Conservation (phyloP, 805 yeast species). For the Saccharomycopsis sp. region DNA sequence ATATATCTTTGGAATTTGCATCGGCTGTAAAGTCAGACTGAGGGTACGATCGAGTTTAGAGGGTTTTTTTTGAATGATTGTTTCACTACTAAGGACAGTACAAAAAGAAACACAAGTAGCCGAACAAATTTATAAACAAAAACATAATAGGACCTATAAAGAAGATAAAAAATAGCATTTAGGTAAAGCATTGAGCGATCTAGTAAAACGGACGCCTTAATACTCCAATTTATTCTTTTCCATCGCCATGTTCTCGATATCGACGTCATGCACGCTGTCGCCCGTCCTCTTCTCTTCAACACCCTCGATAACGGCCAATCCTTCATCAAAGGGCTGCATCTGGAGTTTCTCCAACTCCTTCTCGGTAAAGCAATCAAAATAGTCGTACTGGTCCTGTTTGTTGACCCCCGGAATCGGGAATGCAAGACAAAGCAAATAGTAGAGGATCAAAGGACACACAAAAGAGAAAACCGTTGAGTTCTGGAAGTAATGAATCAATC, state of each 20-base stretch:
- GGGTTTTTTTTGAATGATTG: too few species aligned
- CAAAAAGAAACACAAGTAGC: too few species aligned
- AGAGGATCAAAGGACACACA: constrained; percentile 21
- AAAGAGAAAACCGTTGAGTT: background rate
- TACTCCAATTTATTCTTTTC: background rate
- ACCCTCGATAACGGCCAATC: background rate
- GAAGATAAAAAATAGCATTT: background rate
- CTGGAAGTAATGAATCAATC: constrained; percentile 4
- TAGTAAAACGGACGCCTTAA: too few species aligned
- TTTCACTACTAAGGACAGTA: too few species aligned
- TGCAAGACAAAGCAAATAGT: constrained; percentile 18
- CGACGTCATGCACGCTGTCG: background rate
- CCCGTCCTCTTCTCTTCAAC: background rate
- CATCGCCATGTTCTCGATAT: background rate
- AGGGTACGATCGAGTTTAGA: too few species aligned
- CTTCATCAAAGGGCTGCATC: constrained; percentile 19
- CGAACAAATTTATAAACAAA: background rate
- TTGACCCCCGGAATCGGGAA: constrained; percentile 24
- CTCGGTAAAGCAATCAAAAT: constrained; percentile 25
- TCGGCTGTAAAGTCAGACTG: too few species aligned
- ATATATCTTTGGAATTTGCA: too few species aligned
- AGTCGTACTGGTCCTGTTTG: constrained; percentile 25
- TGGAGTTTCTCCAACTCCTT: constrained; percentile 26
- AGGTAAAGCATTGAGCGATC: background rate
- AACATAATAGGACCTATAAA: background rate